These are phyloP conservation scores for Colletotrichum spaethianum DNA, from an alignment of 2,329 filamentous ascomycete species.

Conservation along the genomic window DNA sequence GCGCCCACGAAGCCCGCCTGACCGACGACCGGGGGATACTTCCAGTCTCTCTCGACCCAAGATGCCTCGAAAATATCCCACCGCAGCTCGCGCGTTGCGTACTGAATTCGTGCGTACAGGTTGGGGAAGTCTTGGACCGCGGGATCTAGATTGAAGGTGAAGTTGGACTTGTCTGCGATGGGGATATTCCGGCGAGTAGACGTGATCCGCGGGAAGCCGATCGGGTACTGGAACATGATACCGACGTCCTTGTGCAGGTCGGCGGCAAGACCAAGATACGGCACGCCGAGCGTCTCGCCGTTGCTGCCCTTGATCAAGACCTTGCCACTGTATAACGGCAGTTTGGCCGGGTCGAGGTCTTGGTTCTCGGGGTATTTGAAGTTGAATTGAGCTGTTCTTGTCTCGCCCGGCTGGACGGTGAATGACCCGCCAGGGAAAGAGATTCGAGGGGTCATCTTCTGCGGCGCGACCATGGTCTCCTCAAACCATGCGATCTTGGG, in stretches of 20 bases:
- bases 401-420: constrained; percentile 32
- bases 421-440: constrained; percentile 15
- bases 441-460: constrained; percentile 23
- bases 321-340: constrained; percentile 54
- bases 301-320: constrained; percentile 50
- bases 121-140: constrained; percentile 47
- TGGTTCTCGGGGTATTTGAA: constrained; percentile 30
- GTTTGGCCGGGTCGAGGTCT: constrained; percentile 41
- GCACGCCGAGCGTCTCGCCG: constrained; percentile 52
- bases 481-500: constrained; percentile 36
- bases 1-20: constrained; percentile 59
- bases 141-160: constrained; percentile 46
- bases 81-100: constrained; percentile 46
- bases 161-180: constrained; percentile 44
- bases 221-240: constrained; percentile 36
- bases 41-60: constrained; percentile 58
- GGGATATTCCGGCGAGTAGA: constrained; percentile 26
- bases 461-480: constrained; percentile 16
- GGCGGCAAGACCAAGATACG: constrained; percentile 47
- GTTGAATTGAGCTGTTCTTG: constrained; percentile 28
- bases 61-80: constrained; percentile 55
- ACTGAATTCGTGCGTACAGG: constrained; percentile 43
- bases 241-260: constrained; percentile 27
- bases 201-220: constrained; percentile 29
- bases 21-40: constrained; percentile 57